Conservation (phyloP, 257 asterid genomes). For the Forsythia suspensa region DNA sequence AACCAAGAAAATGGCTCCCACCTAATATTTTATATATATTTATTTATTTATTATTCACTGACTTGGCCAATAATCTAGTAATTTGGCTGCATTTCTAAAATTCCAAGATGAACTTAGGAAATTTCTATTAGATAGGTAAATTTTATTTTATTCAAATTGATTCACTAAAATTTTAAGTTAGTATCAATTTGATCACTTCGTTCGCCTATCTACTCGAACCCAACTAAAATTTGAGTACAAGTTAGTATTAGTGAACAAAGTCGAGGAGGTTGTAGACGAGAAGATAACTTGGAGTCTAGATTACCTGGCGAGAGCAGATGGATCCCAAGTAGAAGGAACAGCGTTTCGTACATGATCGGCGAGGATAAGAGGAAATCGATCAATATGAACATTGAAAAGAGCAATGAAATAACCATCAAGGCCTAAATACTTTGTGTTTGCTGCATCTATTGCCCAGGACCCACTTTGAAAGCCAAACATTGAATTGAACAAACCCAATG, state of each 20-base stretch:
- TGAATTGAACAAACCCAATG: constrained; percentile 82
- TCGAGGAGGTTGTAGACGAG: neutral
- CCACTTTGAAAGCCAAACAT: constrained; percentile 85
- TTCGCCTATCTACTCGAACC: neutral
- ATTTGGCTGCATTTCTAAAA: neutral
- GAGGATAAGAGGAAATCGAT: constrained; percentile 71
- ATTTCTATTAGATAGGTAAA: no score
- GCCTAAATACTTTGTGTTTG: constrained; percentile 54
- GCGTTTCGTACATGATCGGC: constrained; percentile 58
- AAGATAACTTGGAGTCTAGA: no score
- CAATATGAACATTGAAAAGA: constrained; percentile 57
- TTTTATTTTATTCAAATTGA: no score
- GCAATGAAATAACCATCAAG: constrained; percentile 77
- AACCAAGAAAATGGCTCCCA: neutral
- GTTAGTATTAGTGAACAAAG: neutral
- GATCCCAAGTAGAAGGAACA: constrained; percentile 95
- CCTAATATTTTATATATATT: neutral
- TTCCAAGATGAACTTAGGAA: neutral
- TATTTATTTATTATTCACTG: neutral
- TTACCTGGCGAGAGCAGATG: constrained; percentile 89
- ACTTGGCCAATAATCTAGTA: neutral
- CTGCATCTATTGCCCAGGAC: constrained; percentile 80
- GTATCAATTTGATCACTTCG: neutral
- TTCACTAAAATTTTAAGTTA: neutral
- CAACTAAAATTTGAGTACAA: neutral